A percentile compares a stretch with the other conserved stretches of the same genome.
phyloP scores from a whole-genome alignment of 768 basidiomycete species.

The Mycena leptocephala region DNA sequence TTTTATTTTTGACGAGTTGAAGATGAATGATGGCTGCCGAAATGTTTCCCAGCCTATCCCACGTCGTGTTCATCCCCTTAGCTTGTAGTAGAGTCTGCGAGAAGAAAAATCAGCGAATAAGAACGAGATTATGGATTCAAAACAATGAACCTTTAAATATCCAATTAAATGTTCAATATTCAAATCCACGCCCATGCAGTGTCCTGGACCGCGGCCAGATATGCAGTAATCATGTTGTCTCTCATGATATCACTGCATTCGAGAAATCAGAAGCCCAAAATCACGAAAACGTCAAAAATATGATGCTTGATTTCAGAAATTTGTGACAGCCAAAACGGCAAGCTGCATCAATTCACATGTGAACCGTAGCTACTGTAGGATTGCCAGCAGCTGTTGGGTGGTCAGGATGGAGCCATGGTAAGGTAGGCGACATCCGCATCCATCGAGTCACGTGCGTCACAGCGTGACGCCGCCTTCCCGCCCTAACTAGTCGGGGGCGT shows the following conservation, averaged over 20 bases:
- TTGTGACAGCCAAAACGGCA: too few species aligned
- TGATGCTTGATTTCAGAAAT: too few species aligned
- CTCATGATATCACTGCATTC: conserved; percentile 56
- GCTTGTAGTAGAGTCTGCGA: conserved; percentile 35
- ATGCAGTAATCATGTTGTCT: conserved; percentile 53
- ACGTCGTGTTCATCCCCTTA: conserved; percentile 50
- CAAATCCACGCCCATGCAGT: conserved; percentile 52
- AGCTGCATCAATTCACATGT: too few species aligned
- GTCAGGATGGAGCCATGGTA: too few species aligned
- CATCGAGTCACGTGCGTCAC: too few species aligned
- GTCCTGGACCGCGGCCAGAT: conserved; percentile 46
- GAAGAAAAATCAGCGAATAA: neutral
- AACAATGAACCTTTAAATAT: conserved; percentile 49
- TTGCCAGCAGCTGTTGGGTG: too few species aligned
- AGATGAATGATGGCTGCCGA: conserved; percentile 47
- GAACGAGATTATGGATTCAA: conserved; percentile 15
- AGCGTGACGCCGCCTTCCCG: too few species aligned
- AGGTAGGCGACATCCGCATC: too few species aligned
- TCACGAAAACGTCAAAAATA: too few species aligned
- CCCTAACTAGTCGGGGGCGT: too few species aligned
- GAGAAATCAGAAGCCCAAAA: too few species aligned
- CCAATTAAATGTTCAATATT: conserved; percentile 58
- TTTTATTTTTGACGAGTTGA: conserved; percentile 47
- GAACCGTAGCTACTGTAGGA: too few species aligned
- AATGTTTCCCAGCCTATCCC: conserved; percentile 52